Conservation (phyloP, 1,139 yeast species). For the Candida smagusa region DNA sequence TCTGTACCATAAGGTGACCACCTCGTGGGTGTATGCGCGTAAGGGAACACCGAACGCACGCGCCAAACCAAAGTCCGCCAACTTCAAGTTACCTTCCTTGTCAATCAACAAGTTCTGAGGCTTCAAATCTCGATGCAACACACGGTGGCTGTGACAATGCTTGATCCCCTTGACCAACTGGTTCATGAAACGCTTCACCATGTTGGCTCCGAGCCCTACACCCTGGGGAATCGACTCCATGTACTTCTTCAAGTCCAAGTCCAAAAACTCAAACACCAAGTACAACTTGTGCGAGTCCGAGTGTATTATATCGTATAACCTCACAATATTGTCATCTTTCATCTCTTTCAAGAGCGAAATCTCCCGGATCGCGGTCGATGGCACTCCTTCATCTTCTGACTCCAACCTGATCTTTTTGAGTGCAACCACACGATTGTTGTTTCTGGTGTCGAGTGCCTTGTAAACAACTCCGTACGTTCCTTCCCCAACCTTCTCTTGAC, state of each 20-base stretch:
- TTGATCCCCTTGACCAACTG: slow-evolving; percentile 91
- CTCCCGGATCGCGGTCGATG: slow-evolving; percentile 96
- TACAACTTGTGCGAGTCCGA: slow-evolving; percentile 94
- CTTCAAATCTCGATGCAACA: slow-evolving; percentile 91
- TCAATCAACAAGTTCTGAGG: slow-evolving; percentile 94
- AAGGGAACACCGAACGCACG: slow-evolving; percentile 96
- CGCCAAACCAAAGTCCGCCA: slow-evolving; percentile 97
- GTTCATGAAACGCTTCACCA: slow-evolving; percentile 90
- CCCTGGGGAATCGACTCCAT: slow-evolving; percentile 96
- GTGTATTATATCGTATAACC: slow-evolving; percentile 91
- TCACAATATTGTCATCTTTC: slow-evolving; percentile 87
- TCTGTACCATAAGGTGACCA: slow-evolving; percentile 96
- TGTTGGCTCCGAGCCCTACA: slow-evolving; percentile 82
- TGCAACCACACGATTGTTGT: slow-evolving; percentile 90
- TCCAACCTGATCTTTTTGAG: slow-evolving; percentile 91
- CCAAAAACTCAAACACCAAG: slow-evolving; percentile 89
- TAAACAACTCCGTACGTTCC: slow-evolving; percentile 98
- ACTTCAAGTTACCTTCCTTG: slow-evolving; percentile 90
- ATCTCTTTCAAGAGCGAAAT: slow-evolving; percentile 90
- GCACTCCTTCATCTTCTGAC: slow-evolving; percentile 98
- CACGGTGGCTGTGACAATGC: slow-evolving; percentile 94
- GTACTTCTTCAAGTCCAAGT: slow-evolving; percentile 90
- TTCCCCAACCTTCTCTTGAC: slow-evolving; percentile 95
- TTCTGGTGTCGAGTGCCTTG: slow-evolving; percentile 86
- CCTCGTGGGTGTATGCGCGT: slow-evolving; percentile 95